phyloP scores from a whole-genome alignment of 2,329 filamentous ascomycete species.

The Colletotrichum tofieldiae region DNA sequence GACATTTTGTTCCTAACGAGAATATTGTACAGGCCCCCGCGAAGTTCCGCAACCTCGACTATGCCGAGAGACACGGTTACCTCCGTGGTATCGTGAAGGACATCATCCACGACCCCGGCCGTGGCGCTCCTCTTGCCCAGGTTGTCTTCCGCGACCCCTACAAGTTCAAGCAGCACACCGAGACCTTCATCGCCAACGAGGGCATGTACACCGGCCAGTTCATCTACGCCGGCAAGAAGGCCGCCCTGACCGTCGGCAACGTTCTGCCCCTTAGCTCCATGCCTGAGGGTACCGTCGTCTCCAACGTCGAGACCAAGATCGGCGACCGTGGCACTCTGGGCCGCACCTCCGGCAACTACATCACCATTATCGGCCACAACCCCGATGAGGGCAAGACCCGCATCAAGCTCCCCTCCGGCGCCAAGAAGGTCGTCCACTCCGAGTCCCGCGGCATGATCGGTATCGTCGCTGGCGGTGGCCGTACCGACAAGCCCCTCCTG shows the following conservation, averaged over 20 bases:
- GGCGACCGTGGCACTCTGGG: constrained; percentile 97
- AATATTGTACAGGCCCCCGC: constrained; percentile 59
- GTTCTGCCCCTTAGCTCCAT: constrained; percentile 94
- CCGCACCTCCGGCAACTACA: constrained; percentile 99
- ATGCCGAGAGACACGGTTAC: constrained; percentile 97
- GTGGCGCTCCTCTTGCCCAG: constrained; percentile 97
- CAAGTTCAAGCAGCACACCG: constrained; percentile 96
- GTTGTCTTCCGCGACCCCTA: constrained; percentile 98
- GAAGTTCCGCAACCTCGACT: constrained; percentile 98
- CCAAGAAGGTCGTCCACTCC: constrained; percentile 99
- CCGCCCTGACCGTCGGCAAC: constrained; percentile 96
- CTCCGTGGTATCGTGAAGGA: constrained; percentile 98
- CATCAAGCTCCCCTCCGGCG: constrained; percentile 98
- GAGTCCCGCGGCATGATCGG: constrained; percentile 97
- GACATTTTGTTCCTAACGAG: constrained; percentile 36
- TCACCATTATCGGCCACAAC: constrained; percentile 98
- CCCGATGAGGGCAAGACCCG: constrained; percentile 99
- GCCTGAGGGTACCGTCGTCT: constrained; percentile 98
- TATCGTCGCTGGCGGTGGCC: constrained; percentile 98
- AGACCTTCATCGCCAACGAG: constrained; percentile 99
- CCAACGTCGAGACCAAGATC: constrained; percentile 99
- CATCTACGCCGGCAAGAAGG: constrained; percentile 99
- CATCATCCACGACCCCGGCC: constrained; percentile 98
- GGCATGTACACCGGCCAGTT: constrained; percentile 99
- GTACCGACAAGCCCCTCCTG: constrained; percentile 99